phyloP scores from a whole-genome alignment of 352 stramenopile genomes.

The Phytophthora uliginosa region DNA sequence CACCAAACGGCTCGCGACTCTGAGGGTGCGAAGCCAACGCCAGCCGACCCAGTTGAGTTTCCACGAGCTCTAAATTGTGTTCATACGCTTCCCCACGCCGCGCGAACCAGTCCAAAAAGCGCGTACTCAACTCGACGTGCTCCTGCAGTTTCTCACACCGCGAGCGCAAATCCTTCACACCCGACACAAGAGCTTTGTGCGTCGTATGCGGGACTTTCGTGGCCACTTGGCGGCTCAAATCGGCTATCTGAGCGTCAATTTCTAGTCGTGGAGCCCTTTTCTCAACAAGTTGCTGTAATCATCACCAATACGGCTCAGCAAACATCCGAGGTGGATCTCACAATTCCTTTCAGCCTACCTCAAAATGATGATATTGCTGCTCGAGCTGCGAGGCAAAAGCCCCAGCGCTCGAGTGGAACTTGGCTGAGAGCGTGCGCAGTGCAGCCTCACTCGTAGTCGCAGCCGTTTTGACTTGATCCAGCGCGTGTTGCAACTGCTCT shows the following conservation, averaged over 20 bases:
- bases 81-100: conserved; percentile 77
- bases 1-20: conserved; percentile 56
- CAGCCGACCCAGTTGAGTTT: conserved; percentile 67
- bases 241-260: conserved; percentile 15
- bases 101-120: conserved; percentile 84
- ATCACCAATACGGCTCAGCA: neutral
- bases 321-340: neutral
- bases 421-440: conserved; percentile 44
- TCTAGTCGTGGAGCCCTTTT: conserved; percentile 35
- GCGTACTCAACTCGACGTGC: conserved; percentile 62
- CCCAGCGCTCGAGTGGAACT: conserved; percentile 41
- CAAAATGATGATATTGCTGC: conserved; percentile 37
- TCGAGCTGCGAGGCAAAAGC: conserved; percentile 37
- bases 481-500: conserved; percentile 24
- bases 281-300: conserved; percentile 22
- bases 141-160: conserved; percentile 45
- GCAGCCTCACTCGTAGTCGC: conserved; percentile 31
- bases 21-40: conserved; percentile 47
- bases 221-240: conserved; percentile 32
- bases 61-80: conserved; percentile 74
- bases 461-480: conserved; percentile 30
- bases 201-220: conserved; percentile 21
- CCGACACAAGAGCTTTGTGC: conserved; percentile 25
- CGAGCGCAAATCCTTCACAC: conserved; percentile 17
- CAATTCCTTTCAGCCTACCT: conserved; percentile 26